Percentiles rank a stretch among this genome's conserved stretches.
Conservation (phyloP, 257 asterid species). For the Ilex aquifolium region DNA sequence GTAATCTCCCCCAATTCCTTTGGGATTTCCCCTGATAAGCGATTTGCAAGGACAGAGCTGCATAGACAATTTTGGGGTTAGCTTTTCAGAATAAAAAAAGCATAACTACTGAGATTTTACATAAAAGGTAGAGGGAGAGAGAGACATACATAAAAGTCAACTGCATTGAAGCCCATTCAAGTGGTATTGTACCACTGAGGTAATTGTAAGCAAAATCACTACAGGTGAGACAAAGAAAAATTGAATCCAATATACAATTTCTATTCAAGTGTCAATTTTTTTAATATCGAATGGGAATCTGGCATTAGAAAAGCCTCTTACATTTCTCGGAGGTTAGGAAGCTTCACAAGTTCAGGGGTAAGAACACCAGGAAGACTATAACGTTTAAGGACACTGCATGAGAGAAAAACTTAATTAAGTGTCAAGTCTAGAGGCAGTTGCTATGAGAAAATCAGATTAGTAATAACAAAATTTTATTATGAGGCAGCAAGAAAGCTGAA, state of each 20-base stretch:
- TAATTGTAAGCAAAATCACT: conserved; percentile 91
- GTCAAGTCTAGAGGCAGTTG: neutral
- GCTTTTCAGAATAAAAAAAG: conserved; percentile 8
- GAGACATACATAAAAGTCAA: conserved; percentile 51
- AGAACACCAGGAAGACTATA: conserved; percentile 73
- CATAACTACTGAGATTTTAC: conserved; percentile 2
- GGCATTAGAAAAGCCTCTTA: conserved; percentile 27
- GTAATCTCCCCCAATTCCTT: conserved; percentile 58
- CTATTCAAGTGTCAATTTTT: conserved; percentile 2
- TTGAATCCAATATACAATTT: conserved; percentile 4
- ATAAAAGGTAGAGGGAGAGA: conserved; percentile 4
- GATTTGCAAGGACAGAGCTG: conserved; percentile 89
- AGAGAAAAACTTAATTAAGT: conserved; percentile 7
- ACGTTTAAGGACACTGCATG: conserved; percentile 70
- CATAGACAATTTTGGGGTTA: conserved; percentile 21
- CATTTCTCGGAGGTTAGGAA: conserved; percentile 63
- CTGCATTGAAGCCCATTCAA: conserved; percentile 65
- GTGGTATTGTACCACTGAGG: conserved; percentile 71
- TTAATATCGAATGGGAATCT: conserved; percentile 9
- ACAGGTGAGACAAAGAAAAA: conserved; percentile 11
- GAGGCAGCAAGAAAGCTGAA: too few species aligned
- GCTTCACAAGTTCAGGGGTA: conserved; percentile 49
- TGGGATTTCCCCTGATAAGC: conserved; percentile 82
- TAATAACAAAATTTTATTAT: too few species aligned
- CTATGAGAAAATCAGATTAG: too few species aligned